Evolutionary conservation across 2,329 filamentous ascomycete species (phyloP), one percentile per base, ranked within the genome.

Genomic region (Acrodontium crateriforme): DNA sequence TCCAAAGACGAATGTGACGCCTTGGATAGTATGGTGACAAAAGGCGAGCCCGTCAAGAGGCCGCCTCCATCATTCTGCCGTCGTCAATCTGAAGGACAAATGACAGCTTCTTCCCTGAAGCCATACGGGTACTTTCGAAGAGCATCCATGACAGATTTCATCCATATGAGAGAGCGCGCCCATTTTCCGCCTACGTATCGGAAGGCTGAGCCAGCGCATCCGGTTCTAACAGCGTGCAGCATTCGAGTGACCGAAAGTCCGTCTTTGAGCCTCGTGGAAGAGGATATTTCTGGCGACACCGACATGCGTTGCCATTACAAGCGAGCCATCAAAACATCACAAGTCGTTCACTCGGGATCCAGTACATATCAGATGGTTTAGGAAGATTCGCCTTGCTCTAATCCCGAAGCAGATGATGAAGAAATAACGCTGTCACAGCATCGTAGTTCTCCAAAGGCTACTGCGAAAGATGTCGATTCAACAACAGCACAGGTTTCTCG

Each of bases 301-400:
- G 11, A 20, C 19, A 27, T 2, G 26, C 13, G 11, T 13, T 10
- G 12, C 15, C 18, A 17, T 17, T 15, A 30, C 18, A 24, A 14
- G 14, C 25, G 28, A 16, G 18, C 34, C n/a, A 29, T 27, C 11
- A 36, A 35, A 20, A 43, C 41, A 4, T 36, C 39, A 18, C 43
- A 45, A n/a, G 42, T 40, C 5, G 30, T 46, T 5, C 31, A 29
- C 17, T 40, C 39, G 9, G 43, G 32, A 13, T 27, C 37, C n/a
- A 38, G 38, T 10, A 41, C 34, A 9, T 40, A 35, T 18, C 39
- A 42, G 27, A 41, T 45, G 30, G 14, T 42, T 8, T 45, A 38
- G 43, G 41, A 45, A 23, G 43, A 45, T 25, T 32, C 38, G 5
- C 28, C 32, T 14, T 14, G 11, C 2, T 34, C 38, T 7, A 27